phyloP scores from a whole-genome alignment of 257 asterid genomes.

The Solanum tarapatanum region DNA sequence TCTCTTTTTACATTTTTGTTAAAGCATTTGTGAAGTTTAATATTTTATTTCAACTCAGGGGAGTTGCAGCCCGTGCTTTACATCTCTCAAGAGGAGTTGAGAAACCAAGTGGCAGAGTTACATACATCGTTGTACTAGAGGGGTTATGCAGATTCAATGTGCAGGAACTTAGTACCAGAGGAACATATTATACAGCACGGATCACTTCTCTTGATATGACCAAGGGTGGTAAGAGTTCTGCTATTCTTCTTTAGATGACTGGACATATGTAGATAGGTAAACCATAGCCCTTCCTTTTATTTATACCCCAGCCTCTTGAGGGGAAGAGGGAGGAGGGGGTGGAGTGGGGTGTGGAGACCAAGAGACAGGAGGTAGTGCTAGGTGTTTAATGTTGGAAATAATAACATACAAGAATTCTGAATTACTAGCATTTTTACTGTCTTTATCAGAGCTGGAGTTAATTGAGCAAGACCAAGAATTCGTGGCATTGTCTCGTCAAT shows the following conservation, averaged over 20 bases:
- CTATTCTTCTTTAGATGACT: background rate
- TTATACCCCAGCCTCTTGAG: background rate
- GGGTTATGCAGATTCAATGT: constrained; percentile 94
- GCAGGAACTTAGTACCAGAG: constrained; percentile 94
- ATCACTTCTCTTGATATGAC: constrained; percentile 86
- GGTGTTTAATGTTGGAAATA: background rate
- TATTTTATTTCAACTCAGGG: background rate
- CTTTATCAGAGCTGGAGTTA: constrained; percentile 75
- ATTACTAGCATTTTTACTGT: constrained; percentile 12
- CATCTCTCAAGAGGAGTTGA: constrained; percentile 98
- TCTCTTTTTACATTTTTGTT: background rate
- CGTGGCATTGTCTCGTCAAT: constrained; percentile 78
- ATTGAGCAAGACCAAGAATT: constrained; percentile 96
- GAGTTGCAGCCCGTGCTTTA: constrained; percentile 69
- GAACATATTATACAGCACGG: constrained; percentile 91
- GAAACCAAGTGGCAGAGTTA: constrained; percentile 98
- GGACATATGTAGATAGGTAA: background rate
- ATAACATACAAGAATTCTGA: constrained; percentile 10
- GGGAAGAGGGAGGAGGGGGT: background rate
- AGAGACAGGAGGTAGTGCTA: background rate
- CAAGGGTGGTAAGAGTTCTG: constrained; percentile 52
- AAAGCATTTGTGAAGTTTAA: constrained; percentile 29
- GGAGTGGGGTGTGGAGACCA: background rate
- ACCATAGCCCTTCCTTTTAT: background rate
- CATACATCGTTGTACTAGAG: constrained; percentile 93